Evolutionary conservation across 306 rosid species (phyloP).

Genomic region (Prunus dulcis): DNA sequence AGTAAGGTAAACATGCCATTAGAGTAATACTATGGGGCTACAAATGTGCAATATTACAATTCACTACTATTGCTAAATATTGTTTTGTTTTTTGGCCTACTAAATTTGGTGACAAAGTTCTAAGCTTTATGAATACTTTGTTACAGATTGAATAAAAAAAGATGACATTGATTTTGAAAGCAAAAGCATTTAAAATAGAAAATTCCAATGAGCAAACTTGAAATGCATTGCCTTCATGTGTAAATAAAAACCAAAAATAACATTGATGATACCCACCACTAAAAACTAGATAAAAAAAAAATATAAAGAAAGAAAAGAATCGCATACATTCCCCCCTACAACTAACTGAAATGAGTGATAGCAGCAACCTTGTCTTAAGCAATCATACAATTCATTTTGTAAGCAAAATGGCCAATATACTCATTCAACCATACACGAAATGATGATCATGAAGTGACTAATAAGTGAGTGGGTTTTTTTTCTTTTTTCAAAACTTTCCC

Average conservation of each 20-base stretch:
- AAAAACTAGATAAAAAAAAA: background rate
- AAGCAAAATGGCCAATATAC: conserved; percentile 4
- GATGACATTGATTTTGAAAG: background rate
- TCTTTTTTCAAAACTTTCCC: background rate
- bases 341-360: conserved; percentile 30
- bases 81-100: too few species aligned
- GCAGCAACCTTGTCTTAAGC: conserved; percentile 6
- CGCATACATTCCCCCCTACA: background rate
- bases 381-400: conserved; percentile 10
- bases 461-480: background rate
- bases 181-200: background rate
- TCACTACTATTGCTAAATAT: too few species aligned
- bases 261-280: background rate
- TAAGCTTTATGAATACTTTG: too few species aligned
- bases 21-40: too few species aligned
- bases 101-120: too few species aligned
- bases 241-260: background rate
- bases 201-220: background rate
- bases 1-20: too few species aligned
- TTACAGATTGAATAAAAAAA: background rate
- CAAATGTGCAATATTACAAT: too few species aligned
- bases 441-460: background rate
- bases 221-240: background rate
- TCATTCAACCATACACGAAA: conserved; percentile 8
- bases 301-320: background rate